Percentiles rank a stretch among this genome's conserved stretches.
These are phyloP conservation scores for Trichoderma reesei DNA, from an alignment of 495 filamentous ascomycete genomes.

Conservation along the genomic window DNA sequence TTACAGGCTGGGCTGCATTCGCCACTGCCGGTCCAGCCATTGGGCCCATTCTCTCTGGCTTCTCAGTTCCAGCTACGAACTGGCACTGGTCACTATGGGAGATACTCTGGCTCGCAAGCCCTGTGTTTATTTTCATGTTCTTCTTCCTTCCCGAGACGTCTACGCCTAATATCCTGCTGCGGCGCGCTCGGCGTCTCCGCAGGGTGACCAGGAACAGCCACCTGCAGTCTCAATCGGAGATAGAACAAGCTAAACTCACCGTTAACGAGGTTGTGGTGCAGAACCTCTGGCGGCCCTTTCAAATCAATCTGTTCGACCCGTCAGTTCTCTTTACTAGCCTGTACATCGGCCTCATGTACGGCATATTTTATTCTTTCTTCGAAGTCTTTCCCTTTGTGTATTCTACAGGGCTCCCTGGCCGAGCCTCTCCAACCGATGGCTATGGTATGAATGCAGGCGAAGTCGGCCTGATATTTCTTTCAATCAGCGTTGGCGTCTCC, in stretches of 20 bases:
- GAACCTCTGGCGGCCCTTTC: conserved; percentile 49
- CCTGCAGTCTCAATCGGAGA: conserved; percentile 42
- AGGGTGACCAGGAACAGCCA: conserved; percentile 31
- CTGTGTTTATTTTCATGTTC: conserved; percentile 36
- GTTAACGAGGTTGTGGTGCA: conserved; percentile 41
- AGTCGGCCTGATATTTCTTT: conserved; percentile 55
- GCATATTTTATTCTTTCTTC: conserved; percentile 62
- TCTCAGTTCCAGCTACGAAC: conserved; percentile 45
- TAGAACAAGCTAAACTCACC: conserved; percentile 40
- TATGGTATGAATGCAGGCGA: conserved; percentile 54
- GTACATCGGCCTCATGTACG: conserved; percentile 55
- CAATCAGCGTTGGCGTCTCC: conserved; percentile 47
- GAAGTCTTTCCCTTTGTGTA: conserved; percentile 66
- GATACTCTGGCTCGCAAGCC: conserved; percentile 41
- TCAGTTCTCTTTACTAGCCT: conserved; percentile 51
- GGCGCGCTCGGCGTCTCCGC: conserved; percentile 30
- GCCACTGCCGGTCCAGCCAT: conserved; percentile 40
- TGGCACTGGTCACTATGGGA: conserved; percentile 52
- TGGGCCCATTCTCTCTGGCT: conserved; percentile 54
- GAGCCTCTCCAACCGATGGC: conserved; percentile 25
- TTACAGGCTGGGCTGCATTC: conserved; percentile 47
- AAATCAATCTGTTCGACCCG: conserved; percentile 54
- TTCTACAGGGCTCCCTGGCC: conserved; percentile 9
- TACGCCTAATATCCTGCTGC: conserved; percentile 34
- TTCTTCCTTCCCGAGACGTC: conserved; percentile 38